These are phyloP conservation scores for Xylaria sp. DNA, from an alignment of 2,329 filamentous ascomycete genomes.

Conservation along the genomic window DNA sequence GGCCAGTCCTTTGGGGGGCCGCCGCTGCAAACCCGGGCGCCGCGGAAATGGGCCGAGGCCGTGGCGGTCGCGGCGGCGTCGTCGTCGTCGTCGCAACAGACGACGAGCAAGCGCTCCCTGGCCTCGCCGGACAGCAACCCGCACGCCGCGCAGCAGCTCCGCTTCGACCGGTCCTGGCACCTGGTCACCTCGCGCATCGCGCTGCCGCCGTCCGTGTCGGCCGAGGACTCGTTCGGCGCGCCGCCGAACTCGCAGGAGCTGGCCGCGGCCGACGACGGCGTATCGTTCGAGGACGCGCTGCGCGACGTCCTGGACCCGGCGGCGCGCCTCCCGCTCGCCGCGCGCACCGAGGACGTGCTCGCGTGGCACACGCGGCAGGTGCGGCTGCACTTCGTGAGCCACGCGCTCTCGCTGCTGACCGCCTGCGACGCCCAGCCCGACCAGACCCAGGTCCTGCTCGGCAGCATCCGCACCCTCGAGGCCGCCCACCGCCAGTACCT, in stretches of 20 bases:
- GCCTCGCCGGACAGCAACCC: constrained; percentile 29
- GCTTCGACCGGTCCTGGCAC: constrained; percentile 66
- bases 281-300: constrained; percentile 58
- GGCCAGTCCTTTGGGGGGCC: constrained; percentile 52
- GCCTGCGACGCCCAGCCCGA: constrained; percentile 48
- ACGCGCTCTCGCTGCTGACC: constrained; percentile 59
- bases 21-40: constrained; percentile 27
- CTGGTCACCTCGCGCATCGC: constrained; percentile 60
- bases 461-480: constrained; percentile 61
- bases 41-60: constrained; percentile 26
- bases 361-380: constrained; percentile 65
- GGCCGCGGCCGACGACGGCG: constrained; percentile 44
- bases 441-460: constrained; percentile 51
- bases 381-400: constrained; percentile 61
- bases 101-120: constrained; percentile 25
- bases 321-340: constrained; percentile 50
- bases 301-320: constrained; percentile 55
- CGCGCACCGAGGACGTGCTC: constrained; percentile 58
- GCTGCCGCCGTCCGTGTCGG: constrained; percentile 57
- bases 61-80: constrained; percentile 28
- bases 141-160: constrained; percentile 53
- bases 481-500: constrained; percentile 61
- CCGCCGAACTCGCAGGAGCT: constrained; percentile 45
- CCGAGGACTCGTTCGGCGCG: constrained; percentile 57
- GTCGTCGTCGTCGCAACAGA: too few species aligned